phyloP scores from a whole-genome alignment of 1,284 basidiomycete genomes.

The Vanrija humicola region DNA sequence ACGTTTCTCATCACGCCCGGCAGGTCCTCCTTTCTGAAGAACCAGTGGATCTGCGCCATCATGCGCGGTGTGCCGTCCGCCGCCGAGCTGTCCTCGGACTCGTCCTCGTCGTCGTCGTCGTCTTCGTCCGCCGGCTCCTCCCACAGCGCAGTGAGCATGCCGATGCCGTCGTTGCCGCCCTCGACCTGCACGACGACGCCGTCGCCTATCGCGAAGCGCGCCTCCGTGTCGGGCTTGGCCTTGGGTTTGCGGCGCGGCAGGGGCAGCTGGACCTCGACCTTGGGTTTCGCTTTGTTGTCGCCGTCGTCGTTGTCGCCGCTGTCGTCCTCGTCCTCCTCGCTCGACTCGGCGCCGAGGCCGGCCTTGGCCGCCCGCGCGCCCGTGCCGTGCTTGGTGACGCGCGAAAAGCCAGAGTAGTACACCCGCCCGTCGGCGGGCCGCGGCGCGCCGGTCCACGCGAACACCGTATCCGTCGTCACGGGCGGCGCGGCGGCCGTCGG shows the following conservation, averaged over 20 bases:
- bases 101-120: conserved; percentile 11
- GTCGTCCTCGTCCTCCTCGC: neutral
- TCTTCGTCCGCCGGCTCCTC: conserved; percentile 29
- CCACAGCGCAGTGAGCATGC: conserved; percentile 41
- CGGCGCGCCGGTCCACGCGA: conserved; percentile 24
- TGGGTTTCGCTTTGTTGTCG: neutral
- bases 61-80: conserved; percentile 23
- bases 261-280: conserved; percentile 6
- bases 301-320: neutral
- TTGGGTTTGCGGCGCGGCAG: neutral
- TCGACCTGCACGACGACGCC: conserved; percentile 42
- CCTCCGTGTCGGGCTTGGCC: conserved; percentile 24
- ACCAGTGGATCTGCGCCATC: conserved; percentile 49
- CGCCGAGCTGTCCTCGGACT: conserved; percentile 26
- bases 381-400: neutral
- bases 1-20: conserved; percentile 46
- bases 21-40: conserved; percentile 42
- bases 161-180: conserved; percentile 44
- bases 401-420: neutral
- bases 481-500: conserved; percentile 17
- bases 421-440: neutral
- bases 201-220: conserved; percentile 42
- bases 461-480: conserved; percentile 15
- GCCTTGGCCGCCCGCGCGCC: neutral
- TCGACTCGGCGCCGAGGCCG: neutral